Conservation (phyloP, 75 land plant genomes). For the Ceratopteris richardii region DNA sequence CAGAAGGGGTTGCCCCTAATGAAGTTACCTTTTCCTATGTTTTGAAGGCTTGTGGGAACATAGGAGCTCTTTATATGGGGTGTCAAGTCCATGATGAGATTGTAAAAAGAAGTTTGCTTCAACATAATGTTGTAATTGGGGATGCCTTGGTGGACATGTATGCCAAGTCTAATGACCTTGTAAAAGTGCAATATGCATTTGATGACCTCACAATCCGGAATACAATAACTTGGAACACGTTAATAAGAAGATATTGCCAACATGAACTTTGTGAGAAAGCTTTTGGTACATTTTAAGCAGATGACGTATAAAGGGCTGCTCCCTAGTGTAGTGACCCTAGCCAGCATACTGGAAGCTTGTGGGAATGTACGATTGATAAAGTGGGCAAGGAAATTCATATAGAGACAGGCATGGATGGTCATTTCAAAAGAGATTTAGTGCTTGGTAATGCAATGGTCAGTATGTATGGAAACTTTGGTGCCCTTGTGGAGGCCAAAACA, state of each 20-base stretch:
- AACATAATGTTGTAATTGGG: no score
- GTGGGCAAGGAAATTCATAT: no score
- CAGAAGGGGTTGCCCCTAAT: no score
- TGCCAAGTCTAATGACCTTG: slow-evolving; percentile 27
- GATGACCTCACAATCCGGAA: slow-evolving; percentile 3
- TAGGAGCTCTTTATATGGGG: no score
- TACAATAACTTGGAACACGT: slow-evolving; percentile 56
- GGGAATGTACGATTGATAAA: slow-evolving; percentile 16
- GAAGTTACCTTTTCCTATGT: no score
- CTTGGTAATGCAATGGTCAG: slow-evolving; percentile 40
- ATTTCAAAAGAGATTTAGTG: background rate
- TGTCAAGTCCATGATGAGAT: no score
- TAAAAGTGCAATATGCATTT: slow-evolving; percentile 13
- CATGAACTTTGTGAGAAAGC: slow-evolving; percentile 34
- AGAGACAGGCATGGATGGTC: no score
- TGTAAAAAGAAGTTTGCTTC: no score
- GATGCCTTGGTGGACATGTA: slow-evolving; percentile 34
- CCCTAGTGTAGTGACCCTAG: slow-evolving; percentile 31
- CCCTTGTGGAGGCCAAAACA: slow-evolving; percentile 8
- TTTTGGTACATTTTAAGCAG: slow-evolving; percentile 15
- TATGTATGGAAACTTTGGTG: slow-evolving; percentile 27
- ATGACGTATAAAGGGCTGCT: slow-evolving; percentile 20
- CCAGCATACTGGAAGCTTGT: slow-evolving; percentile 24
- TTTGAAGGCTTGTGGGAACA: no score
- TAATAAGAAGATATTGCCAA: slow-evolving; percentile 45